phyloP scores from a whole-genome alignment of 2,329 filamentous ascomycete species.

The Penicillium sp. region DNA sequence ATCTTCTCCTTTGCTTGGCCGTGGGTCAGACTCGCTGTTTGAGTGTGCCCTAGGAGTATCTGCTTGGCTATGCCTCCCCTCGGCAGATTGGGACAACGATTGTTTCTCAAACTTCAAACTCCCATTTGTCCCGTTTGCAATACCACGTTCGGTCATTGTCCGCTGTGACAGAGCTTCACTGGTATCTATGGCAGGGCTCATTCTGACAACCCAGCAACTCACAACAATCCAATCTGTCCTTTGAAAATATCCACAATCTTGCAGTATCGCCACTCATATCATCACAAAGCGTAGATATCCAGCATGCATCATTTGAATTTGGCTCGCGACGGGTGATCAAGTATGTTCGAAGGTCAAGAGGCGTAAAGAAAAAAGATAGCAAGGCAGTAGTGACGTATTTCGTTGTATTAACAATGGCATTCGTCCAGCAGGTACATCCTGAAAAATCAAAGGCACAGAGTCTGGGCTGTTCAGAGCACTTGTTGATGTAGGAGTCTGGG shows the following conservation, averaged over 20 bases:
- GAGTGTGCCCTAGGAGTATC: neutral
- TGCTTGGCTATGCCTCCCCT: neutral
- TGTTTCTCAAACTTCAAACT: neutral
- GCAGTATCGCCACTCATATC: neutral
- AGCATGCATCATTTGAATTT: neutral
- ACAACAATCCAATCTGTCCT: neutral
- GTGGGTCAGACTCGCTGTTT: neutral
- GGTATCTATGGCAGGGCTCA: conserved; percentile 6
- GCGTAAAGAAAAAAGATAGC: neutral
- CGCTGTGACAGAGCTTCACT: neutral
- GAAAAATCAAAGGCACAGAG: neutral
- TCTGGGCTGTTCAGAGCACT: neutral
- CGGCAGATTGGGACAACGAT: rapidly evolving
- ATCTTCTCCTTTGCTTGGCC: neutral
- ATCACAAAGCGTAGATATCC: neutral
- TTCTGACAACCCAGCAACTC: neutral
- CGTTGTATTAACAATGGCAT: neutral
- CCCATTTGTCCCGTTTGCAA: neutral
- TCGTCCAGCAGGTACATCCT: neutral
- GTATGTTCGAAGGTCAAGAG: neutral
- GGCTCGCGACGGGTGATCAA: neutral
- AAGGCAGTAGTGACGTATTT: neutral
- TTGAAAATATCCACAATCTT: neutral
- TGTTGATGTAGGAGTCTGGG: conserved; percentile 5
- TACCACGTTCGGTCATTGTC: conserved; percentile 4